Conservation (phyloP, 176 grass and related monocot species). For the Oryza brachyantha region DNA sequence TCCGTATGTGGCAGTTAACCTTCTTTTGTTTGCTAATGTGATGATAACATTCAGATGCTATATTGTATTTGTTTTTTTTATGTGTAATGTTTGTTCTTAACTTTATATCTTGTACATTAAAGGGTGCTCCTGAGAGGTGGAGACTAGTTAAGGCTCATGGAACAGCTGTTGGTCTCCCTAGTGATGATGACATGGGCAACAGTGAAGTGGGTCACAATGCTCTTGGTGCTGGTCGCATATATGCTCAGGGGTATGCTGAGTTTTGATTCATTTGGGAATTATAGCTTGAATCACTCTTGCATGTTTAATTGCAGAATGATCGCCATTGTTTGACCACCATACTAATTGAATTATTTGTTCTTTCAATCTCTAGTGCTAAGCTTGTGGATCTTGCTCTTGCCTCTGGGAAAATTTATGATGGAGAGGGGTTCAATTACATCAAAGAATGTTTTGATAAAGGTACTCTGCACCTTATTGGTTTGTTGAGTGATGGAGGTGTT, state of each 20-base stretch:
- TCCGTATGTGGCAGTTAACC: no score
- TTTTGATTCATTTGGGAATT: not conserved
- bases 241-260: conserved; percentile 74
- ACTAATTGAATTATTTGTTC: conserved; percentile 3
- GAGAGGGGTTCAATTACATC: conserved; percentile 91
- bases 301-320: not conserved
- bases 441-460: conserved; percentile 75
- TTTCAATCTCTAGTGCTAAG: conserved; percentile 68
- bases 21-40: not conserved
- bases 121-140: conserved; percentile 93
- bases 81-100: not conserved
- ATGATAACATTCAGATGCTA: not conserved
- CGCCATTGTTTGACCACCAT: not conserved
- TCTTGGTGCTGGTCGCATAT: conserved; percentile 89
- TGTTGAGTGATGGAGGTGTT: conserved; percentile 97
- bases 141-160: conserved; percentile 92
- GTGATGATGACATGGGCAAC: conserved; percentile 96
- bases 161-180: conserved; percentile 89
- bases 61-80: not conserved
- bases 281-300: not conserved
- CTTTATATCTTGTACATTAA: conserved; percentile 3
- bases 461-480: conserved; percentile 91
- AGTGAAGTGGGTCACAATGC: conserved; percentile 99
- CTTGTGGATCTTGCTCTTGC: conserved; percentile 87
- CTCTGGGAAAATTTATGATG: conserved; percentile 83